Evolutionary conservation across 257 asterid genomes (phyloP), one percentile per base, ranked within the genome.

Genomic region (Oldenlandia corymbosa): DNA sequence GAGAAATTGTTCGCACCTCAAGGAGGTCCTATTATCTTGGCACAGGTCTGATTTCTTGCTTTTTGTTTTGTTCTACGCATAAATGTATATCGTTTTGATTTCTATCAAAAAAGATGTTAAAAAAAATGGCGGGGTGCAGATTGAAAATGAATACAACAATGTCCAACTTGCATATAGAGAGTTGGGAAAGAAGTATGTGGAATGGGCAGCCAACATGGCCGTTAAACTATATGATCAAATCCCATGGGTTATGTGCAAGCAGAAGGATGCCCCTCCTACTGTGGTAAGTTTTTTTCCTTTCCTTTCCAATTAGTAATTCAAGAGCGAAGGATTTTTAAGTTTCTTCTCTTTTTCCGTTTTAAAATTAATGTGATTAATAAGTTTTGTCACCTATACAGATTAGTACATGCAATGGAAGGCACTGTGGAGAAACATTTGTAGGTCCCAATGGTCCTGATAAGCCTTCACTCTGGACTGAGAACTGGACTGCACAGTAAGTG

Each of bases 211-310:
- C 39, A 87, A 84, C 30, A 52, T 84, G 95, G 99, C 96, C 32
- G 79, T 73, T 7, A 55, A 48, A 9, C 80, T 83, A 23, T 81
- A 89, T 60, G 41, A 39, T 10, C 78, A 84, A 28, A 49, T 92
- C 8, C 99, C 99, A 2, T 92, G 99, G 99, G 49, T 89, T 47
- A 92, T 92, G 99, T 92, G 99, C 83, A 89, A 92, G 80, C 99
- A 92, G 72, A 84, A 79, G 68, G 83, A 84, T 57, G 97, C 96
- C 57, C 99, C 99, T 45, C 54, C 52, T 0, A 36, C 79, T 3
- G 85, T 92, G 5, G 96, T 88, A 71, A 59, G 87, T n/a, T n/a
- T n/a, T n/a, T n/a, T n/a, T n/a, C n/a, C 71, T 42, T 34, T 18
- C 42, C 8, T 23, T n/a, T 26, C 13, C 28, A 27, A 3, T 14